Base-by-base conservation (phyloP, 1,139 yeast genomes). In the Hemisphaericaspora lyxosophila region DNA sequence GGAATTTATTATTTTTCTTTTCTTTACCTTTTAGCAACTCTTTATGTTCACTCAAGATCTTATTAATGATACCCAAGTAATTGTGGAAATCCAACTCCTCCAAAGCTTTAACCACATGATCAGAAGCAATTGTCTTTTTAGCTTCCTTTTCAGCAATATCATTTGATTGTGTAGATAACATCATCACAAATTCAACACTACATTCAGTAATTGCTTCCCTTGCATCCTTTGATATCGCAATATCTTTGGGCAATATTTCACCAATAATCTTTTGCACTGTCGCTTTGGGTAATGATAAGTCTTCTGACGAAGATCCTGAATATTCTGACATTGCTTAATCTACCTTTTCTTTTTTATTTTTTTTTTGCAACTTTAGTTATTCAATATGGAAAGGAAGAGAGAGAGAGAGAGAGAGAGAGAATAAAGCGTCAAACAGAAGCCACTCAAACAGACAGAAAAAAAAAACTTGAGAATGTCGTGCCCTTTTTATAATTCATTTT, bases 91-190 rank as follows among this genome's bases (percentile, higher is more conserved):
- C 99, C 45, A 92, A 71, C 52, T 87, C 96, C 47, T 81, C 84
- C 36, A 92, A 70, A 1, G 98, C 97, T 56, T 84, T 85, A 44
- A 92, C 78, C 33, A 92, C 97, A 60, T 92, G 99, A 57, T 92
- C 98, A 2, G 96, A 85, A 1, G 97, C 96, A 38, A 92, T 92
- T 7, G 99, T 92, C 63, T 92, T 94, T 62, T 92, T 92, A 36
- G 95, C 84, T 57, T 92, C 98, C 53, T 85, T 85, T 55, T 92
- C 98, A 1, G 98, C 97, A 49, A 92, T 88, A 48, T 94, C 98
- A 55, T 94, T 90, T 44, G 94, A 85, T 62, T 89, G 96, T 3
- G 96, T 86, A 9, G 96, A 85, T 36, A 92, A 69, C 47, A 92
- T 88, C 95, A 92, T 92, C 43, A 94, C 85, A 57, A 92, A 92